Percentiles rank a stretch among this genome's conserved stretches.
Evolutionary conservation across 2,329 filamentous ascomycete species (phyloP).

Genomic region (Fonsecaea pugnacius): DNA sequence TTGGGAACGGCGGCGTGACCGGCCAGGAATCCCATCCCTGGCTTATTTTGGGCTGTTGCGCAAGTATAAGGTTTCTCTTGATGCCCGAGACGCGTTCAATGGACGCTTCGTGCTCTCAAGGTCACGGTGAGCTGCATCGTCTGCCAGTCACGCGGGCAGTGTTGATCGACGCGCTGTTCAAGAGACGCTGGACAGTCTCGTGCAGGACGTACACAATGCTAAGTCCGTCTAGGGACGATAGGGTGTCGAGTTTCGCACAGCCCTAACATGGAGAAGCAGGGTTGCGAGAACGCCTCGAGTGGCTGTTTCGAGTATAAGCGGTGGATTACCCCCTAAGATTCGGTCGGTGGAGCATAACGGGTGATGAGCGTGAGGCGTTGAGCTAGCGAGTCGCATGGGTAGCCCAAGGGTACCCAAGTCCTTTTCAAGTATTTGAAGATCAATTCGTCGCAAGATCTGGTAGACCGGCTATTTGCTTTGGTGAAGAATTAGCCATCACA

Average conservation of each 20-base stretch:
- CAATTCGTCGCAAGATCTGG: conserved; percentile 6
- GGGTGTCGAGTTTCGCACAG: conserved; percentile 11
- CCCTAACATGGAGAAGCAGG: conserved; percentile 14
- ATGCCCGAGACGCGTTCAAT: conserved; percentile 26
- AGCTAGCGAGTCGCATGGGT: conserved; percentile 23
- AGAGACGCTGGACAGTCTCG: conserved; percentile 2
- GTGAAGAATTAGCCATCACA: background rate
- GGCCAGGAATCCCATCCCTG: background rate
- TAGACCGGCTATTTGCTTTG: background rate
- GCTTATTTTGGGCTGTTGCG: background rate
- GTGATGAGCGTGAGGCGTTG: conserved; percentile 27
- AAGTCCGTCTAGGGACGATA: conserved; percentile 9
- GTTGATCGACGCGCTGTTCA: conserved; percentile 9
- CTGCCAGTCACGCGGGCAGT: conserved; percentile 22
- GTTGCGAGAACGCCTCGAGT: conserved; percentile 11
- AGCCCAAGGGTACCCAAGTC: conserved; percentile 3
- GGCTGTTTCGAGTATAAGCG: conserved; percentile 26
- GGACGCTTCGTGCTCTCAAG: background rate
- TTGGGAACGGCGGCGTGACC: conserved; percentile 7
- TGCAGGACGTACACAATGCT: background rate
- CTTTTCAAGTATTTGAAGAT: conserved; percentile 3
- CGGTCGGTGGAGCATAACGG: conserved; percentile 20
- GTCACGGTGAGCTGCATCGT: conserved; percentile 15
- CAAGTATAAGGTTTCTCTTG: conserved; percentile 9
- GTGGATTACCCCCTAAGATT: conserved; percentile 14